These are phyloP conservation scores for Astraeus odoratus DNA, from an alignment of 768 basidiomycete genomes.

Conservation along the genomic window DNA sequence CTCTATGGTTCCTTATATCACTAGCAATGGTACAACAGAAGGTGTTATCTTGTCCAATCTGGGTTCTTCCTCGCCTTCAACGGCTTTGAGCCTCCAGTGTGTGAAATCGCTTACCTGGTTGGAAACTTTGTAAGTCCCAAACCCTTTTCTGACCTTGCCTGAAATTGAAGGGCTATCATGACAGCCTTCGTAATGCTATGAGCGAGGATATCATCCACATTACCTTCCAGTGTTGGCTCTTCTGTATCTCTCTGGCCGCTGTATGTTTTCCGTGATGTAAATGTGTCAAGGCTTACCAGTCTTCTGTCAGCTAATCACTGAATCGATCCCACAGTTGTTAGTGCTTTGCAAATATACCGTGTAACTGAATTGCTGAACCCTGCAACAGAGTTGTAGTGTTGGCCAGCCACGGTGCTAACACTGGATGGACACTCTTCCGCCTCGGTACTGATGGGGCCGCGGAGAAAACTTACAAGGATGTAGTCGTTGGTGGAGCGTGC, in stretches of 20 bases:
- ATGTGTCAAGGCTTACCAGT: background rate
- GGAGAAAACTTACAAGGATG: constrained; percentile 24
- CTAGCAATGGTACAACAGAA: background rate
- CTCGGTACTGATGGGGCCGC: constrained; percentile 29
- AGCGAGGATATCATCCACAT: constrained; percentile 45
- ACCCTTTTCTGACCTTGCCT: background rate
- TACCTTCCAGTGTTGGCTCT: constrained; percentile 42
- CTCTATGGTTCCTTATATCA: background rate
- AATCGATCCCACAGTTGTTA: constrained; percentile 46
- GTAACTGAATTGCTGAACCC: background rate
- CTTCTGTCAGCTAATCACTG: constrained; percentile 36
- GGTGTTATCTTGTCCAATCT: constrained; percentile 1
- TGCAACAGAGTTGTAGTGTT: constrained; percentile 29
- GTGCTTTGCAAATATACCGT: constrained; percentile 5
- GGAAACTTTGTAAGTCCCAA: constrained; percentile 33
- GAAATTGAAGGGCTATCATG: background rate
- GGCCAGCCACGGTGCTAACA: constrained; percentile 39
- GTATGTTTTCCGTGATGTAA: constrained; percentile 19
- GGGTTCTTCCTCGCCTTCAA: background rate
- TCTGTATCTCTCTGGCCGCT: constrained; percentile 38
- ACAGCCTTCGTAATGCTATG: constrained; percentile 23
- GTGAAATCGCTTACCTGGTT: constrained; percentile 40
- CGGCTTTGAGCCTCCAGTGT: constrained; percentile 24
- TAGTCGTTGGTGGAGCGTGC: constrained; percentile 35
- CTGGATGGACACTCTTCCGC: constrained; percentile 42